These are phyloP conservation scores for Marchantia polymorpha DNA, from an alignment of 225 moss, liverwort and hornwort genomes.

Conservation along the genomic window DNA sequence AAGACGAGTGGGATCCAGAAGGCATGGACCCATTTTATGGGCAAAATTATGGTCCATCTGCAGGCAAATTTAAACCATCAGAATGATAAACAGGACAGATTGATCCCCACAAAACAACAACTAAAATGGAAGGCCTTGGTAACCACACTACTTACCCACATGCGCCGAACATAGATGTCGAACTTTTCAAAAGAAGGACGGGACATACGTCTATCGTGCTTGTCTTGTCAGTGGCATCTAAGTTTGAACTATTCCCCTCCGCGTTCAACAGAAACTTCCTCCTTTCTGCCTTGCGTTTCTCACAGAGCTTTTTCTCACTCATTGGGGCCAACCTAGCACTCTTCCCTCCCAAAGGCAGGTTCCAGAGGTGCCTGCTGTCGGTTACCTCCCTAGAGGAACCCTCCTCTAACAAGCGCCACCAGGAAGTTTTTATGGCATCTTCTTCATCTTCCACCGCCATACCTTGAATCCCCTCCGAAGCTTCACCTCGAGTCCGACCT, in stretches of 20 bases:
- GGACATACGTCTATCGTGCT: constrained; percentile 48
- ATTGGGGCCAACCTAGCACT: constrained; percentile 20
- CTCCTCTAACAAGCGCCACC: neutral
- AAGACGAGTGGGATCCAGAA: constrained; percentile 97
- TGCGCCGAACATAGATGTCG: constrained; percentile 32
- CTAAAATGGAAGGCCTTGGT: neutral
- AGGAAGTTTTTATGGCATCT: neutral
- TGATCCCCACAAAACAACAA: neutral
- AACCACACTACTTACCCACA: constrained; percentile 46
- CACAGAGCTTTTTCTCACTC: constrained; percentile 63
- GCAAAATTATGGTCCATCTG: constrained; percentile 86
- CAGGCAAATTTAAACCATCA: constrained; percentile 9
- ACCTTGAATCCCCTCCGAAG: neutral
- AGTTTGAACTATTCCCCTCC: neutral
- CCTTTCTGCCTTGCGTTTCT: constrained; percentile 57
- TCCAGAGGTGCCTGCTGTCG: constrained; percentile 54
- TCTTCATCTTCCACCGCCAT: neutral
- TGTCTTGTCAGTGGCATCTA: neutral
- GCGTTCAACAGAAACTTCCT: constrained; percentile 41
- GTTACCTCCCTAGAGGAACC: constrained; percentile 23
- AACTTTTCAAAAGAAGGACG: constrained; percentile 67
- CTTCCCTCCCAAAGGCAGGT: constrained; percentile 18
- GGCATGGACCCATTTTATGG: constrained; percentile 79
- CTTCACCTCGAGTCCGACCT: neutral
- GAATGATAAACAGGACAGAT: neutral